These are phyloP conservation scores for Linum lewisii DNA, from an alignment of 345 rosid species.

Conservation along the genomic window DNA sequence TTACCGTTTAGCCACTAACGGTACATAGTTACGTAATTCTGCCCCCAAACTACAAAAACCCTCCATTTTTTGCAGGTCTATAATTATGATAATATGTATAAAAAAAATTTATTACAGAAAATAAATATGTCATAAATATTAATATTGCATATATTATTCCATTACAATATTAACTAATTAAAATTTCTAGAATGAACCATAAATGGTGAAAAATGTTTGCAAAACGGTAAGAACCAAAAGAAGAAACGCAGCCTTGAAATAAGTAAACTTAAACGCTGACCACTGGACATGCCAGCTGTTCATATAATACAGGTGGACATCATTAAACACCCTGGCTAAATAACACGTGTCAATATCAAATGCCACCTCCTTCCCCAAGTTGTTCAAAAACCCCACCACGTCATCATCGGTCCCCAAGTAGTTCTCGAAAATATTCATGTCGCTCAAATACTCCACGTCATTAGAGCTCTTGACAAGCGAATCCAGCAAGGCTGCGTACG, in stretches of 20 bases:
- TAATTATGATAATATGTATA: too few relatives aligned
- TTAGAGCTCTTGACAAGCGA: slow-evolving; percentile 36
- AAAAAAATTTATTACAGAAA: too few relatives aligned
- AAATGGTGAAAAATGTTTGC: slow-evolving; percentile 33
- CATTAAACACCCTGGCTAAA: slow-evolving; percentile 30
- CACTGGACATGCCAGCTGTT: slow-evolving; percentile 41
- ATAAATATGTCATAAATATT: too few relatives aligned
- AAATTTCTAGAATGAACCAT: slow-evolving; percentile 6
- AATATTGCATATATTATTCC: too few relatives aligned
- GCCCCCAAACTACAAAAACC: too few relatives aligned
- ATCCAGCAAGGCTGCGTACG: slow-evolving; percentile 42
- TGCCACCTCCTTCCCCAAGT: slow-evolving; percentile 38
- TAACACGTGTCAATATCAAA: slow-evolving; percentile 34
- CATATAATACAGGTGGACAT: slow-evolving; percentile 37
- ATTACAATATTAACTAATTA: too few relatives aligned
- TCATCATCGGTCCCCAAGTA: slow-evolving; percentile 44
- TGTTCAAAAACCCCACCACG: slow-evolving; percentile 35
- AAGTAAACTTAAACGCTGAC: slow-evolving; percentile 41
- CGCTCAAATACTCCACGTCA: slow-evolving; percentile 39
- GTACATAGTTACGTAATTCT: too few relatives aligned
- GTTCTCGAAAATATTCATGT: slow-evolving; percentile 38
- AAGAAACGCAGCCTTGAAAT: slow-evolving; percentile 41
- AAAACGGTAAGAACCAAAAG: slow-evolving; percentile 38
- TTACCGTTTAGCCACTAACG: too few relatives aligned
- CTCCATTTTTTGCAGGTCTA: too few relatives aligned